Base-by-base conservation (phyloP, 352 stramenopile genomes). In the Phytophthora nicotianae region DNA sequence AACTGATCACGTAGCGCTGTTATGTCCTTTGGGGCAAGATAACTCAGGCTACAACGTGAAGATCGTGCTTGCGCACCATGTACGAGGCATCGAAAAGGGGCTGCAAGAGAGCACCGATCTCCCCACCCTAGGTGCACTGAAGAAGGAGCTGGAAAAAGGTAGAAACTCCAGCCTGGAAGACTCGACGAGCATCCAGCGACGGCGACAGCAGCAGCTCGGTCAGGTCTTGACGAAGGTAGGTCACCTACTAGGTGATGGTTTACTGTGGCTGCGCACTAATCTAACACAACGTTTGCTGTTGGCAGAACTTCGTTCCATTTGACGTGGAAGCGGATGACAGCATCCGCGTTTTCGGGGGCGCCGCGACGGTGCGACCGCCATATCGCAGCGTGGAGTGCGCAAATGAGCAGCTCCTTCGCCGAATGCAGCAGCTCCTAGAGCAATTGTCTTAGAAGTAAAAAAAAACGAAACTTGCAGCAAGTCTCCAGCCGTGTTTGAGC, bases 331-430 rank as follows among this genome's bases (percentile, higher is more conserved):
- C 35, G 9, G 59, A 71, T 29, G 58, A 51, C 38, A 52, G 43
- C 21, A 14, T 82, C 24, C 21, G 13, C 16, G 58, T 89, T 38
- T 86, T 89, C 29, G 75, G 75, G 13, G 77, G 80, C 8, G 76
- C 68, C 1, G 77, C 80, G n/a, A 74, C 59, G 14, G n/a, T 88
- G 56, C 46, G 37, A 8, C 45, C 68, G n/a, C 79, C 77, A 32
- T 89, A 81, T 45, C 27, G 41, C 2, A 8, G 55, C 17, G 46
- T 69, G 11, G 43, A 75, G 32, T 81, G 80, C 53, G 51, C 40
- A 8, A 86, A 86, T 64, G 77, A 83, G 60, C 74, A 85, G 68
- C 76, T 88, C 48, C 54, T 86, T 17, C 49, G 45, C 5, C 71
- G 67, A 1, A 53, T 88, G 40, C 62, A 78, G 61, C 42, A 68